Conservation (phyloP, 2,329 filamentous ascomycete genomes). For the Trichophyton simii region DNA sequence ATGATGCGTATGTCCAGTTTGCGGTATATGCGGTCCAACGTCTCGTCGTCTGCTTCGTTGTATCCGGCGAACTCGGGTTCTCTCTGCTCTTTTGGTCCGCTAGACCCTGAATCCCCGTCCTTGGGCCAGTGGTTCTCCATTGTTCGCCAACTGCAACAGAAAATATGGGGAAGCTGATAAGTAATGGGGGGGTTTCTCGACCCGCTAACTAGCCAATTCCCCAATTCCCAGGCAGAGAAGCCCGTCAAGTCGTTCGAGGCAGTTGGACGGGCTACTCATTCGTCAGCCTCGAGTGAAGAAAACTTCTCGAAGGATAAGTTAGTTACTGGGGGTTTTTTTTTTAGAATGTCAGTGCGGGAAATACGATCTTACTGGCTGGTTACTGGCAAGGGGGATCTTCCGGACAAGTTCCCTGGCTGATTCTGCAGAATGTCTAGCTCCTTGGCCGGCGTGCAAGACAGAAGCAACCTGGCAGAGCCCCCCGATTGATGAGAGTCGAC, state of each 20-base stretch:
- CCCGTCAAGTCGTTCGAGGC: background rate
- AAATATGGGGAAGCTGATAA: background rate
- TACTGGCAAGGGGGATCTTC: background rate
- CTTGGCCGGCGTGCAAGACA: background rate
- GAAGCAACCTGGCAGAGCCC: too few relatives aligned
- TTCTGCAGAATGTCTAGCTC: background rate
- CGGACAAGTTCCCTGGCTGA: background rate
- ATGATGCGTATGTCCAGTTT: slow-evolving; percentile 49
- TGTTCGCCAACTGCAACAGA: background rate
- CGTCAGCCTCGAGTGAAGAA: background rate
- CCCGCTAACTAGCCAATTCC: background rate
- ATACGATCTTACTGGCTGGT: background rate
- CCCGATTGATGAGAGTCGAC: background rate
- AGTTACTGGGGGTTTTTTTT: too few relatives aligned
- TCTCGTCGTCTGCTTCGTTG: slow-evolving; percentile 23
- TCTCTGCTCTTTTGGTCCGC: background rate
- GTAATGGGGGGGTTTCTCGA: background rate
- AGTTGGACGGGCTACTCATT: background rate
- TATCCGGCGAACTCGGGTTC: background rate
- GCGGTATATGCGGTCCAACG: slow-evolving; percentile 31
- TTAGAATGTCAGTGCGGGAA: background rate
- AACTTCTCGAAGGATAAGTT: background rate
- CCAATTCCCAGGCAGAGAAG: background rate
- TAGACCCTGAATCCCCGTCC: background rate
- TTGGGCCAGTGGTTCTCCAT: background rate